Base-by-base conservation (phyloP, 352 stramenopile species). In the Phytophthora meadii region DNA sequence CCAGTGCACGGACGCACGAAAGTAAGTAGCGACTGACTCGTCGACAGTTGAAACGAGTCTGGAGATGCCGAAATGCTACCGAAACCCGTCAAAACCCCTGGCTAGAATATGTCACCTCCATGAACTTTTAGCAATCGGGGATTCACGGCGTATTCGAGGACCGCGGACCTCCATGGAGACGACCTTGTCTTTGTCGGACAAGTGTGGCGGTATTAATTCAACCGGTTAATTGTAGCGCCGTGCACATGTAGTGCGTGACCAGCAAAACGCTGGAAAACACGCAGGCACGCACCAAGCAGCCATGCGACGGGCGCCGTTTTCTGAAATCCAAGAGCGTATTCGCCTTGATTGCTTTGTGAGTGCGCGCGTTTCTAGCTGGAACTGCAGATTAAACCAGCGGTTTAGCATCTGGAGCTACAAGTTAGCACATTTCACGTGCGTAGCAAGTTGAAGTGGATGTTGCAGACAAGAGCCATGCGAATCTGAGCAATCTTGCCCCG, bases 401-500 rank as follows among this genome's bases (percentile, higher is more conserved):
- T 49, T 49, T 32, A 48, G 41, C 44, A 36, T 11, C 3, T 27
- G 9, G 22, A 24, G 12, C 25, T 51, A 41, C 47, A 30, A 46
- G 24, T 52, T 62, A 36, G 44, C 42, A 12, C 17, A 52, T n/a
- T 34, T 15, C 3, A 48, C 37, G 37, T 39, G 15, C 46, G 47
- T 1, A 12, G 5, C 25, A 68, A 68, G 51, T 68, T 68, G 59
- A 68, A 68, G 59, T 56, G 45, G 0, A 44, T 41, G 14, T 27
- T 28, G n/a, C 6, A 19, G 25, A 28, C 40, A 67, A 30, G 12
- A 54, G 8, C 22, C 39, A 25, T 17, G 22, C 9, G 15, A 6
- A 12, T 49, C 19, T 49, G 40, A 55, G 44, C 34, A 55, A 63
- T 63, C 44, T 54, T 22, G 9, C 19, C 36, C 5, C 19, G n/a